These are phyloP conservation scores for Stephania cephalantha DNA, from an alignment of 164 flowering plant genomes.

Conservation along the genomic window DNA sequence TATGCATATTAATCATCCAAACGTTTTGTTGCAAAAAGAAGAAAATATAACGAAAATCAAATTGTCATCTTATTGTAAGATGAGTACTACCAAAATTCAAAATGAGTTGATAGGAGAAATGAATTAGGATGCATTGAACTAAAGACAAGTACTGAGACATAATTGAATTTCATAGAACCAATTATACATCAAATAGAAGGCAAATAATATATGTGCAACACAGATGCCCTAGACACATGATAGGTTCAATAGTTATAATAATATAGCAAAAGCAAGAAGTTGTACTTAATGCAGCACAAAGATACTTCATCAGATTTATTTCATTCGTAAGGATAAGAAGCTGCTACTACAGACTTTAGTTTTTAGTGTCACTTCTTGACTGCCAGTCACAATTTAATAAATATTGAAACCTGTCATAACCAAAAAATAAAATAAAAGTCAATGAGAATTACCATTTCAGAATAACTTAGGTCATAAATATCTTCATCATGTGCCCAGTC, in stretches of 20 bases:
- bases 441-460: constrained; percentile 53
- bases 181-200: neutral
- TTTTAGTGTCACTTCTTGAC: neutral
- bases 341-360: neutral
- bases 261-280: no score
- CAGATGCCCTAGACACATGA: neutral
- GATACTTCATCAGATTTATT: neutral
- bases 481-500: constrained; percentile 87
- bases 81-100: no score
- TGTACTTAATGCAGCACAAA: no score
- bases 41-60: no score
- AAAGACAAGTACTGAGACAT: neutral
- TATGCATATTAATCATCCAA: no score
- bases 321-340: neutral
- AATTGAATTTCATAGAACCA: neutral
- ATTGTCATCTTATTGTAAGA: no score
- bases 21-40: no score
- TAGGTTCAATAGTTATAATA: no score
- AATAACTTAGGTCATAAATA: constrained; percentile 68
- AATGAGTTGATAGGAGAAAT: no score
- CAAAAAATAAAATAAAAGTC: neutral
- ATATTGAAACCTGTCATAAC: neutral
- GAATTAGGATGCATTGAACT: no score
- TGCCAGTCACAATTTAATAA: neutral
- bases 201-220: no score